Conservation (phyloP, 2,329 filamentous ascomycete species). For the Aureobasidium sp. region DNA sequence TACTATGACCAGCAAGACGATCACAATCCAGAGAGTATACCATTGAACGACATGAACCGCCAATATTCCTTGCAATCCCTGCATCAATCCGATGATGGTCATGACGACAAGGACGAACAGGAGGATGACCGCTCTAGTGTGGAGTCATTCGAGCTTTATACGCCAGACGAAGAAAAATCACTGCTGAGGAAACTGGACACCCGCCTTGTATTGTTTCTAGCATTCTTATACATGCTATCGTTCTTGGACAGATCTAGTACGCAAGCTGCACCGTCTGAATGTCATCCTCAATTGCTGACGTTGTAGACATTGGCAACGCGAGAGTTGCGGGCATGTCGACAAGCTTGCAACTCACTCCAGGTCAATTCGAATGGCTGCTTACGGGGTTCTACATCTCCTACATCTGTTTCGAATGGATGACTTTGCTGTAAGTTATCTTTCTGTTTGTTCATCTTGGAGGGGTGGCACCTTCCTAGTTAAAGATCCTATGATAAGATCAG, state of each 20-base stretch:
- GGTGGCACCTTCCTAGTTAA: neutral
- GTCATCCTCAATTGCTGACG: neutral
- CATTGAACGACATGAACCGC: neutral
- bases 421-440: slow-evolving; percentile 39
- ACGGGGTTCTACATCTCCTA: slow-evolving; percentile 58
- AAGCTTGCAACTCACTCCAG: slow-evolving; percentile 46
- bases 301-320: slow-evolving; percentile 43
- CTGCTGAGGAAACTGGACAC: slow-evolving; percentile 68
- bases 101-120: neutral
- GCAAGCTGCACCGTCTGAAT: slow-evolving; percentile 14
- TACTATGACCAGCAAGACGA: neutral
- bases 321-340: slow-evolving; percentile 49
- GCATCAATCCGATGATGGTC: too few relatives aligned
- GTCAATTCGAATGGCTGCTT: slow-evolving; percentile 54
- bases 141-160: slow-evolving; percentile 37
- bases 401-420: slow-evolving; percentile 59
- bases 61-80: neutral
- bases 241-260: slow-evolving; percentile 81
- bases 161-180: slow-evolving; percentile 60
- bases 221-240: slow-evolving; percentile 72
- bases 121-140: neutral
- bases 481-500: neutral
- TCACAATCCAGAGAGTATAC: neutral
- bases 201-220: slow-evolving; percentile 70
- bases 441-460: neutral